Evolutionary conservation across 225 moss, liverwort and hornwort genomes (phyloP).

Genomic region (Thuidium tamariscinum): DNA sequence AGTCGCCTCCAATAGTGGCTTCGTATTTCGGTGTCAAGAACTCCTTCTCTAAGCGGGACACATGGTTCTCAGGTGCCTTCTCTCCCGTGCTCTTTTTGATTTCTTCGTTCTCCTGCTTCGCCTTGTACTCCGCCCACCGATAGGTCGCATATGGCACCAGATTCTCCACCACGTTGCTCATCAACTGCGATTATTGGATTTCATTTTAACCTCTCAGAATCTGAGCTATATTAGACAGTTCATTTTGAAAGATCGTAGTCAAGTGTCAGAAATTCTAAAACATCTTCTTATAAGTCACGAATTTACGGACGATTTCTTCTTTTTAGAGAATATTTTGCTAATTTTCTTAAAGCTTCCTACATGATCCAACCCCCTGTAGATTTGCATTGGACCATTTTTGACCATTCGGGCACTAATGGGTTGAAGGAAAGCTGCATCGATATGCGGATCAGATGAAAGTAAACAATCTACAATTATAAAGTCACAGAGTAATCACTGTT

Average conservation of each 20-base stretch:
- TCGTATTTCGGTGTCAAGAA: slow-evolving; percentile 60
- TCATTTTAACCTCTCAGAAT: background rate
- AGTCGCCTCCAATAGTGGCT: slow-evolving; percentile 65
- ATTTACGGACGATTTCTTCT: background rate
- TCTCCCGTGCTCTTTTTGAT: slow-evolving; percentile 62
- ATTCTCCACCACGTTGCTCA: slow-evolving; percentile 84
- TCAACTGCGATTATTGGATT: slow-evolving; percentile 34
- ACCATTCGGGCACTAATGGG: background rate
- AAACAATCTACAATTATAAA: background rate
- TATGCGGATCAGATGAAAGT: background rate
- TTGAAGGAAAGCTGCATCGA: background rate
- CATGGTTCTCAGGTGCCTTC: slow-evolving; percentile 35
- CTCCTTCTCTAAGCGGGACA: slow-evolving; percentile 39
- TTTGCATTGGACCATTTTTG: background rate
- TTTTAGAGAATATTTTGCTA: background rate
- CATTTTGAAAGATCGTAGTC: background rate
- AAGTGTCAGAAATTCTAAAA: background rate
- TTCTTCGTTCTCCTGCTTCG: slow-evolving; percentile 58
- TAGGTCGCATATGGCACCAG: slow-evolving; percentile 79
- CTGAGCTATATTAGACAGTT: background rate
- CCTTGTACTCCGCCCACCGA: slow-evolving; percentile 71
- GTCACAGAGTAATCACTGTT: background rate
- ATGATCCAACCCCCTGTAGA: background rate
- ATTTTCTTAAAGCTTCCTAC: background rate
- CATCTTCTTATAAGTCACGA: background rate